Evolutionary conservation across 768 basidiomycete genomes (phyloP), one percentile per base, ranked within the genome.

Genomic region (Pulveroboletus ravenelii): DNA sequence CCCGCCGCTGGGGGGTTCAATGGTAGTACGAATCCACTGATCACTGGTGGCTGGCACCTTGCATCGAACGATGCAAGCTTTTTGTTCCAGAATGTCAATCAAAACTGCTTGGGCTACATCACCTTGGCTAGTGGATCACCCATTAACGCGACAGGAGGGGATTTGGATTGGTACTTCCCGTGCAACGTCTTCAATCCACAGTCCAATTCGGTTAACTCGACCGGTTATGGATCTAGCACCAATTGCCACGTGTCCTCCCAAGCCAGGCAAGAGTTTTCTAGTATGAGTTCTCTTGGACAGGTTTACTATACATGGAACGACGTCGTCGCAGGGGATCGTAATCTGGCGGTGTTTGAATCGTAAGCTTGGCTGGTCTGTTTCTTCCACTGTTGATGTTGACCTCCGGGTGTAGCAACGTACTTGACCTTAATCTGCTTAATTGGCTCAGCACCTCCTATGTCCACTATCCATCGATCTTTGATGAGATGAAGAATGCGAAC

Each of bases 281-380:
- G 64, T 10, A 62, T 86, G 56, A 56, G 55, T 5, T 74, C 83
- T 6, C 76, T 81, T 46, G 95, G 95, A 3, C 86, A 95, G 67
- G 91, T 98, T 35, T 98, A 90, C 69, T 96, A 89, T 63, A 87
- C 84, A 1, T 98, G 96, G 96, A 79, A 86, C 47, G 87, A 95
- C 66, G 76, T 99, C 40, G 69, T 71, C 51, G 80, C 84, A 57
- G 34, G 78, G 4, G 62, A 70, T 18, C 79, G 93, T 10, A 96
- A 95, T 66, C 69, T 98, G 29, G 95, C 87, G n/a, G 93, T 98
- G 10, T 95, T 84, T 62, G 90, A 95, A 74, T 84, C 84, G 93
- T 96, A 63, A 66, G 93, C 47, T 42, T 79, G 25, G 48, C 30
- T 35, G 23, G 2, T 15, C 48, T 48, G 46, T 40, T 44, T 51